Evolutionary conservation across 2,329 filamentous ascomycete species (phyloP), one percentile per base, ranked within the genome.

Genomic region (Mycosphaerella arachidis): DNA sequence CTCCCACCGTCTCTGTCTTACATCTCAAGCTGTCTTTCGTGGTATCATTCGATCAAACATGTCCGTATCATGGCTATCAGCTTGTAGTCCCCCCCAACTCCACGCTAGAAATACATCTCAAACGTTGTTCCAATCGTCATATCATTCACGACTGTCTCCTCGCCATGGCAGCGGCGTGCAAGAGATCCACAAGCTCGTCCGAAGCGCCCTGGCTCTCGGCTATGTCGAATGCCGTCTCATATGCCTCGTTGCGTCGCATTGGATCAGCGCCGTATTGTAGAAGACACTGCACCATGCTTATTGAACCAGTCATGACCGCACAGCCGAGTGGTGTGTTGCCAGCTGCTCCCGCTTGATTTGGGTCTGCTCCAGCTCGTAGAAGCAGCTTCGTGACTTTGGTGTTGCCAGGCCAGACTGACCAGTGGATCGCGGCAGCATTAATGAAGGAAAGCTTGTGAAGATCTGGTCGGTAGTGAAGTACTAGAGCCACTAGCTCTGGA

Each of bases 321-420:
- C 68, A 73, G 53, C 72, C 68, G 33, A 73, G 52, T 7, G 68
- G 60, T 10, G 70, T 70, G 51, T 67, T 69, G 3, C 70, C 71
- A 37, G 72, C 68, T 4, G 61, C 61, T 63, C 70, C 67, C 3
- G 46, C 48, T 16, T 68, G 65, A 53, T 71, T 63, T 12, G 64
- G 65, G 20, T 70, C 64, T 13, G 70, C 71, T 29, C 68, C 68
- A 3, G 68, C 68, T 50, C 55, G 55, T 8, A 73, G 55, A 12
- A 72, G 59, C 9, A 71, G 55, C 29, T 66, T 68, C 2, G 71
- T 58, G 18, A 69, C 62, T 13, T 66, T 63, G 8, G 59, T 57
- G 18, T 67, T 63, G 6, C 67, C 67, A 4, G 67, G 66, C 62
- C 69, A 71, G 3, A 73, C 62, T 7, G 66, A 61, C 70, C 69